Percentiles rank a stretch among this genome's conserved stretches.
These are phyloP conservation scores for Entelexis paramagnoliae DNA, from an alignment of 1,139 yeast genomes.

Conservation along the genomic window DNA sequence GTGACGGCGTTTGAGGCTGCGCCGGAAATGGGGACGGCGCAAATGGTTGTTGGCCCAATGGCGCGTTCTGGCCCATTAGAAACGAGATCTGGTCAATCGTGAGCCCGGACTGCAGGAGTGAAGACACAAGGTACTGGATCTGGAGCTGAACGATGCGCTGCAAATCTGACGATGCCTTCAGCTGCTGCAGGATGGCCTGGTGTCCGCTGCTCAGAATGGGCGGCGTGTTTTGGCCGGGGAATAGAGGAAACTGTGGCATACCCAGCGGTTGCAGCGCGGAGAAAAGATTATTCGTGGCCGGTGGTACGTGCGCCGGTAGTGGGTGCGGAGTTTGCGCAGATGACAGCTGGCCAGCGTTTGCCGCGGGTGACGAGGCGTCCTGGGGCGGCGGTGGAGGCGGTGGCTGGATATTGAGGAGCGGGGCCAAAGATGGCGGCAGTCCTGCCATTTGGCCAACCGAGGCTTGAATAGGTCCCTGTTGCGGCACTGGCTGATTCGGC, in stretches of 20 bases:
- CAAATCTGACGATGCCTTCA: neutral
- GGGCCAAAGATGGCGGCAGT: neutral
- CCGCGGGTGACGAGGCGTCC: neutral
- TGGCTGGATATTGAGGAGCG: neutral
- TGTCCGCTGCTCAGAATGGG: neutral
- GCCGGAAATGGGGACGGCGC: neutral
- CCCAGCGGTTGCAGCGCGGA: neutral
- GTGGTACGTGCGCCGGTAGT: neutral
- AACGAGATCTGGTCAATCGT: conserved; percentile 6
- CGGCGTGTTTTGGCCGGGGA: neutral
- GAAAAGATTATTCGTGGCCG: neutral
- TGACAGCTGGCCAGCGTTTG: neutral
- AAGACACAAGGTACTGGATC: neutral
- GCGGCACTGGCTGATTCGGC: neutral
- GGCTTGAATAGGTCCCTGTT: neutral
- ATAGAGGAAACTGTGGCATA: neutral
- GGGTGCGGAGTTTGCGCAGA: neutral
- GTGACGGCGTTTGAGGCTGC: neutral
- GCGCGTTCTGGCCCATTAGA: neutral
- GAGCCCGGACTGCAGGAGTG: conserved; percentile 5
- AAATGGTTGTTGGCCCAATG: neutral
- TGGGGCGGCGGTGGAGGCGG: neutral
- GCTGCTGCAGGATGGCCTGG: neutral
- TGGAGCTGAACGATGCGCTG: conserved; percentile 1
- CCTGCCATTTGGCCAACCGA: neutral